Evolutionary conservation across 2,329 filamentous ascomycete species (phyloP).

Genomic region (Pseudohalonectria lignicola): DNA sequence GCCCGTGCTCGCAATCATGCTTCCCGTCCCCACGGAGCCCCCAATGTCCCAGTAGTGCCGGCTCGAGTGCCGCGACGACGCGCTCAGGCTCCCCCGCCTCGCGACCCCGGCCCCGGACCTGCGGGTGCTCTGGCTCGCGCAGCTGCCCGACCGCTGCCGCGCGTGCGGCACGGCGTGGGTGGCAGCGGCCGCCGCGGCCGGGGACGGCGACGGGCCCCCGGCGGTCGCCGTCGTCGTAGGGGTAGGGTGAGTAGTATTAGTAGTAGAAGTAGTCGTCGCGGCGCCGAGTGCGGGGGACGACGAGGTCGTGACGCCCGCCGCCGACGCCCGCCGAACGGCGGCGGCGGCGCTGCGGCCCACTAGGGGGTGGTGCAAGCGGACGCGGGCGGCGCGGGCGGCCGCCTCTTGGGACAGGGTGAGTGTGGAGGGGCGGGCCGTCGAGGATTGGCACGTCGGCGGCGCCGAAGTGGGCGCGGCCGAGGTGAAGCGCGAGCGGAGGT

Average conservation of each 20-base stretch:
- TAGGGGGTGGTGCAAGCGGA: slow-evolving; percentile 81
- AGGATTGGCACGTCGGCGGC: slow-evolving; percentile 1
- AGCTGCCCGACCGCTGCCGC: slow-evolving; percentile 66
- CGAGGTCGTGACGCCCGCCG: slow-evolving; percentile 39
- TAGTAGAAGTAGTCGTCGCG: too few species aligned
- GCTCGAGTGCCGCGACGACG: slow-evolving; percentile 68
- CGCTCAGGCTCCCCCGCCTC: slow-evolving; percentile 39
- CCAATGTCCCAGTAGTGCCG: slow-evolving; percentile 91
- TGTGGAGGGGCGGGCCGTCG: slow-evolving; percentile 25
- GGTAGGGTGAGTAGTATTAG: too few species aligned
- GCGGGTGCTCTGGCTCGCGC: slow-evolving; percentile 72
- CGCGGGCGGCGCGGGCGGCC: slow-evolving; percentile 69
- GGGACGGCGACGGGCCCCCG: too few species aligned
- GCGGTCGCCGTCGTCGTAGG: too few species aligned
- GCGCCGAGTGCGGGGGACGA: too few species aligned
- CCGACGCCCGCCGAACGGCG: slow-evolving; percentile 31
- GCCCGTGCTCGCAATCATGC: slow-evolving; percentile 54
- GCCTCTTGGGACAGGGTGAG: slow-evolving; percentile 48
- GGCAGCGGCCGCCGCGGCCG: not conserved
- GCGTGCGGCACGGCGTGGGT: slow-evolving; percentile 28
- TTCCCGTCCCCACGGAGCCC: slow-evolving; percentile 66
- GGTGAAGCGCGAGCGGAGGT: slow-evolving; percentile 66
- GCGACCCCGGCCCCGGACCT: slow-evolving; percentile 34
- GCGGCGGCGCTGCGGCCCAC: slow-evolving; percentile 39
- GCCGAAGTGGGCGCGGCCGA: slow-evolving; percentile 28